Base-by-base conservation (phyloP, 116 monocot genomes). In the Trichopus zeylanicus region DNA sequence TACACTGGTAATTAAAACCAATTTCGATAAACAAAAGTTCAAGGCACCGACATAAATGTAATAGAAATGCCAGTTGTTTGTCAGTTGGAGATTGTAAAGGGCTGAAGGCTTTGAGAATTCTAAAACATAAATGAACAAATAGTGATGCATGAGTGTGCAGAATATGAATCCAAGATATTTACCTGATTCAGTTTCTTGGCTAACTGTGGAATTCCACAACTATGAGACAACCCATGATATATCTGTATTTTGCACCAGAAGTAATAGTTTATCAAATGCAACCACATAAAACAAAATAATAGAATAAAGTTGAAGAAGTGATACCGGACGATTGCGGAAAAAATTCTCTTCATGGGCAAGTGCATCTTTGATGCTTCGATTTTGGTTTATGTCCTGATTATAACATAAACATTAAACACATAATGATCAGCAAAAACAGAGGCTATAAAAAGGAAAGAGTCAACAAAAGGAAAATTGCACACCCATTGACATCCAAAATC, bases 121-220 rank as follows among this genome's bases (percentile, higher is more conserved):
- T 42, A 13, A 13, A 42, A 42, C 13, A n/a, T 1, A 42, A 42
- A 42, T n/a, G n/a, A n/a, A n/a, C n/a, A n/a, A n/a, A n/a, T n/a
- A n/a, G n/a, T n/a, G n/a, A n/a, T n/a, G n/a, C n/a, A n/a, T n/a
- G n/a, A n/a, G n/a, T n/a, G n/a, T n/a, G n/a, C n/a, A n/a, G n/a
- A n/a, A n/a, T n/a, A n/a, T n/a, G n/a, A n/a, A n/a, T n/a, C 13
- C 42, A 10, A 12, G 42, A 16, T 42, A n/a, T 16, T 16, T 58
- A 81, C 99, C 86, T 92, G 92, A 76, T 99, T 99, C 60, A 99
- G 49, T 79, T 99, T 99, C 68, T 83, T 99, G 9, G 99, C 99
- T 60, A 99, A 62, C 59, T 99, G 88, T 49, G 86, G 86, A 59
- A 99, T 59, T 49, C 99, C 99, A 64, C 89, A 99, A 20, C 76